Evolutionary conservation across 139 green algal genomes (phyloP), one percentile per base, ranked within the genome.

Genomic region (Micromonas pusilla): DNA sequence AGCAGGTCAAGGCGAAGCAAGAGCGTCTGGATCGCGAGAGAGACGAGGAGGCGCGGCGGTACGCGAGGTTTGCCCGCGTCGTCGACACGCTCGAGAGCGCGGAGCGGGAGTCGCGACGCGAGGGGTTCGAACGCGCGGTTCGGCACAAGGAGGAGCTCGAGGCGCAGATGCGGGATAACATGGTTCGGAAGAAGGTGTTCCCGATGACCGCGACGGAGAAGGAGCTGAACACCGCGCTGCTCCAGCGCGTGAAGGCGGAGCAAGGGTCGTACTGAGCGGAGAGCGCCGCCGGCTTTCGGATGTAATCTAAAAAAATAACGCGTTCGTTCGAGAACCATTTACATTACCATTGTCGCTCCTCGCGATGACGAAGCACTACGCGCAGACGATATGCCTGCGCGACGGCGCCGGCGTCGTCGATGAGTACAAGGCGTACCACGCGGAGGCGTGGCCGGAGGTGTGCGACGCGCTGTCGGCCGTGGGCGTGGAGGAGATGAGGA

Each of bases 391-490:
- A 57, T 57, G 45, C 45, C 45, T 57, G 45, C 9, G 16, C 9
- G 16, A 57, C 45, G 45, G 16, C 16, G 9, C 45, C 9, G 9
- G 45, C 9, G 45, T 9, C 16, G 16, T 57, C 45, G 45, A 57
- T 23, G 45, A 57, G 45, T 57, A 57, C 16, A 57, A 57, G 45
- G 16, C 9, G 45, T 16, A 57, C 45, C 65, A 72, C 30, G 65
- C 65, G 65, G 28, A 23, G 4, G 26, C 23, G 28, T 72, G 65
- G 65, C 65, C 65, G 13, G 65, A 72, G 65, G 65, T 72, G 13
- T 26, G 36, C 65, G 21, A 5, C 26, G n/a, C 65, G 26, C 30
- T 72, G 26, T 21, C 13, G 26, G n/a, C n/a, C 26, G 65, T 72
- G 13, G 65, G 65, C 4, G 65, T 72, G 65, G 4, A 45, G 26